These are phyloP conservation scores for Favolaschia claudopus DNA, from an alignment of 768 basidiomycete species.

Conservation along the genomic window DNA sequence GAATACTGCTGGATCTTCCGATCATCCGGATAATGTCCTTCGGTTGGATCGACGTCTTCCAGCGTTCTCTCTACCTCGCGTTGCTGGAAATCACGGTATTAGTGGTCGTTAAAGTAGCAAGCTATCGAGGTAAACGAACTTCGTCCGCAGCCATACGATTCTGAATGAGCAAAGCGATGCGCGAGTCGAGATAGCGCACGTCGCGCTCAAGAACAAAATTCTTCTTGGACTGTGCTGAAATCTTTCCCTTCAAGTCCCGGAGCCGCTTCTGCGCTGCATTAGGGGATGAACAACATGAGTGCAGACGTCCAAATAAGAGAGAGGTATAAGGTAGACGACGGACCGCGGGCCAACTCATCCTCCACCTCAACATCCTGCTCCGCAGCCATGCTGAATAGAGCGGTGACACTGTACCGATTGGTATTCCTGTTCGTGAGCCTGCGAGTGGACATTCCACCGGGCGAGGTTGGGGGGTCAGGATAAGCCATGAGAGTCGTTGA, in stretches of 20 bases:
- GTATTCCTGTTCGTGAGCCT: conserved; percentile 92
- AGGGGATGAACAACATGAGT: conserved; percentile 14
- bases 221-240: conserved; percentile 99
- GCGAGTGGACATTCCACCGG: conserved; percentile 71
- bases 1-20: conserved; percentile 95
- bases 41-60: conserved; percentile 93
- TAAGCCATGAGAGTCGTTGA: conserved; percentile 64
- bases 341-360: conserved; percentile 94
- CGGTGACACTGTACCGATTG: conserved; percentile 95
- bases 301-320: not conserved
- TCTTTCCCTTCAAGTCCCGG: conserved; percentile 94
- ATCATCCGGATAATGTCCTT: conserved; percentile 94
- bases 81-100: conserved; percentile 61
- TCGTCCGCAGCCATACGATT: conserved; percentile 98
- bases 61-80: conserved; percentile 94
- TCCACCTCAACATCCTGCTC: conserved; percentile 99
- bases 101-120: conserved; percentile 17
- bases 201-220: conserved; percentile 99
- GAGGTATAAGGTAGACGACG: conserved; percentile 35
- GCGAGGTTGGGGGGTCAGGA: conserved; percentile 65
- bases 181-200: conserved; percentile 96
- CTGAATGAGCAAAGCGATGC: conserved; percentile 97
- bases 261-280: conserved; percentile 91
- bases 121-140: conserved; percentile 57
- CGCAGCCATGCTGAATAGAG: conserved; percentile 96